Base-by-base conservation (phyloP, 345 rosid genomes). In the Pugionium dolabratum region DNA sequence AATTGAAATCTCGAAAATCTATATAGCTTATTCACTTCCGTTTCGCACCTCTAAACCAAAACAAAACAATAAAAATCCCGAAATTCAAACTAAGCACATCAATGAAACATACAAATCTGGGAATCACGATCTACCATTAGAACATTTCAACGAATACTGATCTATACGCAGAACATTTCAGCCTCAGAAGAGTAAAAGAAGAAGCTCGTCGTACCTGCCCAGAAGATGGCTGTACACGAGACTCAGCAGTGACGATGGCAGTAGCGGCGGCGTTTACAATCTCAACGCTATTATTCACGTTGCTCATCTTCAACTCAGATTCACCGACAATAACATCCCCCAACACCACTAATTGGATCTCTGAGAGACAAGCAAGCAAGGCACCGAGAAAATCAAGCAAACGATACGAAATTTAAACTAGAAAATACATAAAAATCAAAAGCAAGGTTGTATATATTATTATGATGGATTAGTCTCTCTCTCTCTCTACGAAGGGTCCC, bases 221-320 rank as follows among this genome's bases (percentile, higher is more conserved):
- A 27, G 85, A 27, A 29, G 89, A 30, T 0, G 95, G 98, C 80
- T 76, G 98, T n/a, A 79, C 79, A 4, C 98, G 87, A 9, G 92
- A 78, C 71, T 92, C 95, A 53, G 98, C 95, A 66, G 92, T 78
- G 79, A 87, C 81, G 80, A 89, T 89, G 64, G 98, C 98, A 7
- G 95, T 64, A 49, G 96, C 98, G 42, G 98, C 96, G 67, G 96
- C 98, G 91, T 89, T 89, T 39, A 87, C 80, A 39, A 95, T 91
- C 53, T 85, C 89, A 57, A 87, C 83, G 76, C 84, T 86, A 75
- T 75, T 75, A 73, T 80, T 78, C 3, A 78, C 78, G 73, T 74
- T 70, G 49, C 82, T 82, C 94, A 85, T 86, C 47, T 47, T 76
- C 32, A 69, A 45, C 54, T 66, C 59, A 56, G 75, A 56, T 42